Evolutionary conservation across 768 basidiomycete genomes (phyloP).

Genomic region (Boletus tomentosulus): DNA sequence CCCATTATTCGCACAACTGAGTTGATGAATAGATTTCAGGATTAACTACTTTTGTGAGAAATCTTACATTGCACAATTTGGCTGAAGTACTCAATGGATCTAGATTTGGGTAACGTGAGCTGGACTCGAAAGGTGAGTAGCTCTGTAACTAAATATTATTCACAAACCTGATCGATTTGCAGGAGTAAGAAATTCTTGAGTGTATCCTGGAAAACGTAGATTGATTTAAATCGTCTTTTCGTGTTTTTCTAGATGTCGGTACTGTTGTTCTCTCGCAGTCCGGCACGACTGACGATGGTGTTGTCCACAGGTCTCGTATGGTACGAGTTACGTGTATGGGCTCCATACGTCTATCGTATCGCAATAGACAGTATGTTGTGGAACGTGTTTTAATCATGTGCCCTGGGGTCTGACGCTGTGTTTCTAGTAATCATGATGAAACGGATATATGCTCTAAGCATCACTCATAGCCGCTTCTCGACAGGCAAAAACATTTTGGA

Average conservation of each 20-base stretch:
- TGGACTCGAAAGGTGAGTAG: conserved; percentile 12
- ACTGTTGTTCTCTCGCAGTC: neutral
- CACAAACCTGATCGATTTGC: neutral
- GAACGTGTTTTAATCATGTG: neutral
- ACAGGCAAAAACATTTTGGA: neutral
- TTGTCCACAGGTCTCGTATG: conserved; percentile 9
- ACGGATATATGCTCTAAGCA: conserved; percentile 14
- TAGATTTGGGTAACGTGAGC: conserved; percentile 2
- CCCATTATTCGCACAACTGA: neutral
- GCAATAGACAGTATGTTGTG: conserved; percentile 19
- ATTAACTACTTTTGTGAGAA: conserved; percentile 9
- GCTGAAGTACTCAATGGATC: neutral
- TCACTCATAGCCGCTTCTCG: neutral
- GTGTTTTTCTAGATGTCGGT: conserved; percentile 12
- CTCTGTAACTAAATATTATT: neutral
- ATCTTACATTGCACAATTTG: neutral
- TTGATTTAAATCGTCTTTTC: neutral
- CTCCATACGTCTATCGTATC: conserved; percentile 8
- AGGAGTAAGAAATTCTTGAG: conserved; percentile 14
- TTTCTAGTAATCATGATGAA: conserved; percentile 19
- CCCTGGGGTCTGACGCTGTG: neutral
- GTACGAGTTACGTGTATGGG: conserved; percentile 16
- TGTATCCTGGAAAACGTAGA: neutral
- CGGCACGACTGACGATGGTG: neutral
- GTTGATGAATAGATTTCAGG: conserved; percentile 5